Base-by-base conservation (phyloP, 2,329 filamentous ascomycete genomes). In the Stachybotrys elegans region DNA sequence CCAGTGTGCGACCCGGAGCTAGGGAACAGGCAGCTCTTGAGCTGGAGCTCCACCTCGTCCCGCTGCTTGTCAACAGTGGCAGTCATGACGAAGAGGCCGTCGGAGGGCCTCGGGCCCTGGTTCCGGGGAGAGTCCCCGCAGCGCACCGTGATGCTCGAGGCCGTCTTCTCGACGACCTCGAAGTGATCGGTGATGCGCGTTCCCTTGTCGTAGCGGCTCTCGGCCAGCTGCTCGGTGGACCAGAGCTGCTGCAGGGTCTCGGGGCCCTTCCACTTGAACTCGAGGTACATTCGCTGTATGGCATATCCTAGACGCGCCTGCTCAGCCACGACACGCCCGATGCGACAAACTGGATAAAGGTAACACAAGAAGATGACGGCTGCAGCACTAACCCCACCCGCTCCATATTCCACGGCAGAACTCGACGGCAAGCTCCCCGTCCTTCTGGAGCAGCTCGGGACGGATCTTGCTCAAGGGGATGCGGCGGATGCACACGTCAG, bases 131-230 rank as follows among this genome's bases (percentile, higher is more conserved):
- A 78, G 49, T 83, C 84, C 14, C 84, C 84, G 51, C 79, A 84
- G 19, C 84, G 78, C 19, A 87, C 72, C 1, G 80, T 71, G 47
- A 87, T 82, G 11, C 72, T 68, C 6, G 71, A 72, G 0, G 75
- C 67, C 0, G 76, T 81, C 63, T 83, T 83, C 43, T 81, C 76
- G 1, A 88, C 67, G 0, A 88, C 82, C 59, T 87, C 81, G 56
- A 88, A 88, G 61, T 88, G 84, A 57, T 88, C 82, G 4, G 79
- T 84, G 45, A 88, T 76, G 32, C 70, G 58, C 1, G 83, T 84
- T 25, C 83, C 83, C 31, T 74, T 69, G 17, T 81, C 74, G 57
- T 87, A 88, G 9, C 52, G 70, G 45, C 70, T 79, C n/a, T 63
- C 53, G 6, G 70, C 59, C 2, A 88, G 72, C 42, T 82, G 71